These are phyloP conservation scores for Kwoniella sp. DNA, from an alignment of 768 basidiomycete genomes.

Conservation along the genomic window DNA sequence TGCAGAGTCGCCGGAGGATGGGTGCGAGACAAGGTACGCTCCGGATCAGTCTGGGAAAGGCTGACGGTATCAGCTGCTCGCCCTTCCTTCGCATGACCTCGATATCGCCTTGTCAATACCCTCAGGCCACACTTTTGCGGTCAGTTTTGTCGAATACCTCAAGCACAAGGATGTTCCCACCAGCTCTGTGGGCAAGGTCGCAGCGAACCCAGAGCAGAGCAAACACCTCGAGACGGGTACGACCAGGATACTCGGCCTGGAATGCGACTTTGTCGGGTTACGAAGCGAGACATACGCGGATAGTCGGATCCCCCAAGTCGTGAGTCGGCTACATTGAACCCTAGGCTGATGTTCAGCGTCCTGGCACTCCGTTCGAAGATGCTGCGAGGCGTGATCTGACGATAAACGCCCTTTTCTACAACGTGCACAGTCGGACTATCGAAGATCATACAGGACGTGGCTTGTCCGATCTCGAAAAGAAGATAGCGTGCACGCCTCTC, in stretches of 20 bases:
- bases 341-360: too few relatives aligned
- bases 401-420: slow-evolving; percentile 94
- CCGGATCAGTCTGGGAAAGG: not conserved
- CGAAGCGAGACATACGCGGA: slow-evolving; percentile 86
- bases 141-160: slow-evolving; percentile 65
- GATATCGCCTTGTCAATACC: slow-evolving; percentile 85
- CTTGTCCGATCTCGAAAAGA: slow-evolving; percentile 70
- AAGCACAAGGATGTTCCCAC: slow-evolving; percentile 40
- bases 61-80: slow-evolving; percentile 59
- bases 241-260: slow-evolving; percentile 70
- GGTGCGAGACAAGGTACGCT: slow-evolving; percentile 90
- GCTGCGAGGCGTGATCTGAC: slow-evolving; percentile 86
- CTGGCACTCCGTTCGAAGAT: slow-evolving; percentile 88
- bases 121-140: slow-evolving; percentile 86
- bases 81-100: slow-evolving; percentile 78
- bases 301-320: slow-evolving; percentile 85
- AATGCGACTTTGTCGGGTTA: slow-evolving; percentile 90
- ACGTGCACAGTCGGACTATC: slow-evolving; percentile 75
- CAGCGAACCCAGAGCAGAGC: slow-evolving; percentile 91
- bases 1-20: slow-evolving; percentile 96
- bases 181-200: slow-evolving; percentile 68
- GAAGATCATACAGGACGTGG: slow-evolving; percentile 86
- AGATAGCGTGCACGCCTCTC: slow-evolving; percentile 81
- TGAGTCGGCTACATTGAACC: slow-evolving; percentile 53
- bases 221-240: slow-evolving; percentile 96